Evolutionary conservation across 75 land plant genomes (phyloP).

Genomic region (Pinus tabuliformis): DNA sequence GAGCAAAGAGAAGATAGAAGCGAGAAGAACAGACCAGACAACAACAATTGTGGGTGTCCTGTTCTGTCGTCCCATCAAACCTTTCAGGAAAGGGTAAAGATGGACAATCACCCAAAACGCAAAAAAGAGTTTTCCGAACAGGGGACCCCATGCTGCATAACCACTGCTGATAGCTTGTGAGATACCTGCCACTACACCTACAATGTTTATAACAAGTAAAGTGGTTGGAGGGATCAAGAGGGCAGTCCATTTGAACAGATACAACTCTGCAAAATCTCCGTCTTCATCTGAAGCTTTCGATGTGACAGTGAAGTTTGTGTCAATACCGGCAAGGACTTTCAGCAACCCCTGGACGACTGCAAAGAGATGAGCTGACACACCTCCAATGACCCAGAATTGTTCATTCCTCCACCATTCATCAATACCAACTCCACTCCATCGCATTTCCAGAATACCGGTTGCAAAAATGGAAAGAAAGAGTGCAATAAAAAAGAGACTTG

Average conservation of each 20-base stretch:
- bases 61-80: slow-evolving; percentile 73
- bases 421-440: slow-evolving; percentile 72
- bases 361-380: slow-evolving; percentile 61
- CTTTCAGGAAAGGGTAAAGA: slow-evolving; percentile 70
- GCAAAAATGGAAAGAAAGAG: slow-evolving; percentile 70
- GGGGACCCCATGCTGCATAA: slow-evolving; percentile 68
- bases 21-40: slow-evolving; percentile 67
- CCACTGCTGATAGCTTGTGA: slow-evolving; percentile 69
- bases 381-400: slow-evolving; percentile 76
- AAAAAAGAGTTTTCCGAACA: slow-evolving; percentile 69
- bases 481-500: slow-evolving; percentile 51
- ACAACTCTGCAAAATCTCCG: slow-evolving; percentile 60
- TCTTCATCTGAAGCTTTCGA: slow-evolving; percentile 59
- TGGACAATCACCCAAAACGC: slow-evolving; percentile 76
- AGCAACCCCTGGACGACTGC: slow-evolving; percentile 64
- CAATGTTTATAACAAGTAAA: slow-evolving; percentile 51
- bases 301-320: slow-evolving; percentile 66
- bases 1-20: slow-evolving; percentile 66
- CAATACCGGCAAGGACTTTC: slow-evolving; percentile 61
- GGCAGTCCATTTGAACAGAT: slow-evolving; percentile 63
- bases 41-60: slow-evolving; percentile 69
- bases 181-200: slow-evolving; percentile 68
- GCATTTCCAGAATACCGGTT: slow-evolving; percentile 64
- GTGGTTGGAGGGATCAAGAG: slow-evolving; percentile 66
- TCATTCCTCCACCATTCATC: slow-evolving; percentile 84